A percentile compares a stretch with the other conserved stretches of the same genome.
Conservation (phyloP, 129 eudicot genomes). For the Flaveria linearis region DNA sequence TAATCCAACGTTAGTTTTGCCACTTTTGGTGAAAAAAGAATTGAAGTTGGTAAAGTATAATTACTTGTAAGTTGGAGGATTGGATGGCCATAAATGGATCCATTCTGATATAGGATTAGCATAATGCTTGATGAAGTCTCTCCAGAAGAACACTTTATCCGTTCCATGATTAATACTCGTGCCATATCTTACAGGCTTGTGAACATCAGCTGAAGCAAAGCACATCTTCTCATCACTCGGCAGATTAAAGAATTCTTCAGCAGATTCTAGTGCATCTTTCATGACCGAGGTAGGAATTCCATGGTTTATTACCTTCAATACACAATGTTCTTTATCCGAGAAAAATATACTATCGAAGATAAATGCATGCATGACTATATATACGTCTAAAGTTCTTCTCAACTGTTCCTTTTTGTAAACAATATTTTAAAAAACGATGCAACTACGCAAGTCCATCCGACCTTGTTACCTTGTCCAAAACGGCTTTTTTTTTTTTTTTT, state of each 20-base stretch:
- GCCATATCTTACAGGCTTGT: constrained; percentile 62
- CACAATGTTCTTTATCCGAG: constrained; percentile 11
- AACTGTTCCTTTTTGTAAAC: too few species aligned
- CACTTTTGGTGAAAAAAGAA: constrained; percentile 17
- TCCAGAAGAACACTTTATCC: constrained; percentile 60
- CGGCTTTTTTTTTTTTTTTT: too few species aligned
- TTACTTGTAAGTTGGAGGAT: constrained; percentile 66
- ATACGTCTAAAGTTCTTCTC: too few species aligned
- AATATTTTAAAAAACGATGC: too few species aligned
- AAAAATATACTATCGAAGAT: not conserved
- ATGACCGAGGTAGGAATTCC: constrained; percentile 51
- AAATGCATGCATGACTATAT: constrained; percentile 27
- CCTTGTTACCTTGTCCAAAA: too few species aligned
- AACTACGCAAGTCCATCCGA: too few species aligned
- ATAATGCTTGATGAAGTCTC: constrained; percentile 78
- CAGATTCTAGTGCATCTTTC: constrained; percentile 50
- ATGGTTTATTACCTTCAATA: constrained; percentile 62
- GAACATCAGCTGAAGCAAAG: constrained; percentile 51
- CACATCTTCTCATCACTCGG: constrained; percentile 55
- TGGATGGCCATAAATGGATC: constrained; percentile 63
- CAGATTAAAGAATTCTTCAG: constrained; percentile 52
- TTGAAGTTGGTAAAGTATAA: not conserved
- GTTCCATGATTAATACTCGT: constrained; percentile 55
- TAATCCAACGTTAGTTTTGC: not conserved
- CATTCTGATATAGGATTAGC: constrained; percentile 56